Base-by-base conservation (phyloP, 176 grass and related monocot species). In the Oryza brachyantha region DNA sequence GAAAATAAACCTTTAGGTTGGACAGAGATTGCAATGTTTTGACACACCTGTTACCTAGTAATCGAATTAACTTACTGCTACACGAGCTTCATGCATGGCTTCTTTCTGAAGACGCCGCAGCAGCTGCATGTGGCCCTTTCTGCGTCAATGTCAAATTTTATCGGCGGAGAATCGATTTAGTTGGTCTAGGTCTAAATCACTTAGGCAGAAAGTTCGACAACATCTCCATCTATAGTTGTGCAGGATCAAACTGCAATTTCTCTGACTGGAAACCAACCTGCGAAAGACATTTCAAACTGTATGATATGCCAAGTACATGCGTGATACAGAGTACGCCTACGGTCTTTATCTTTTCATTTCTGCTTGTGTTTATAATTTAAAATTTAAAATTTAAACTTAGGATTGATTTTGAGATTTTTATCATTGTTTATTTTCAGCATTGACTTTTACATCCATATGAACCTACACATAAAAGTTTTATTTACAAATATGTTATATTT, bases 161-260 rank as follows among this genome's bases (percentile, higher is more conserved):
- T 31, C 48, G 36, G 73, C 16, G 29, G 29, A 27, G 1, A 35
- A 71, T 72, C 57, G 70, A 41, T 27, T 38, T 78, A 24, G 58
- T 87, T 21, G 79, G 74, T 70, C 43, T 66, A 61, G 5, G 85
- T 72, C 65, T 11, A 70, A 82, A 72, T 82, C 66, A 45, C 74
- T 78, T 77, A 14, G 85, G 79, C 29, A 61, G 38, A 83, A 88
- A 83, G 75, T 7, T 68, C 61, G 6, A 25, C 24, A 74, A 13
- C 54, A 29, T 40, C 59, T 76, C 66, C 61, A 46, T 77, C 43
- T 73, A 66, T 83, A 78, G 46, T 27, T 26, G 25, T 50, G 13
- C 61, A 62, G 75, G 75, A 70, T 79, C 66, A 8, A 43, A 21
- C 48, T 45, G 74, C 24, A 29, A 63, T 13, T n/a, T 28, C 50